Evolutionary conservation across 768 basidiomycete genomes (phyloP).

Genomic region (Tricholomella constricta): DNA sequence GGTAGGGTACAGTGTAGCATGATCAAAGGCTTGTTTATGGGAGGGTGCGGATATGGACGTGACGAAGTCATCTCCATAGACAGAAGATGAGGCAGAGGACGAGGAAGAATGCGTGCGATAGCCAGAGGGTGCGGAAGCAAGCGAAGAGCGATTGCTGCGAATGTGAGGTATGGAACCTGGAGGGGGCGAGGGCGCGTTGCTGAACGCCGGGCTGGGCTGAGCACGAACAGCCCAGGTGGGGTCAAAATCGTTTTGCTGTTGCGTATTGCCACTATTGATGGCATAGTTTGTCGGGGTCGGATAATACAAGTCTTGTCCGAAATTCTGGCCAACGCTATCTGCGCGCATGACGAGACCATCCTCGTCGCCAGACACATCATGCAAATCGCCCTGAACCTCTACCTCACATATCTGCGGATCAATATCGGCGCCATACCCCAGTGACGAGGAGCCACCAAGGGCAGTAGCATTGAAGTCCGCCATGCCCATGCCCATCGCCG

Average conservation of each 20-base stretch:
- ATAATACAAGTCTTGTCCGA: conserved; percentile 21
- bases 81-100: conserved; percentile 32
- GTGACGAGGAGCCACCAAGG: conserved; percentile 15
- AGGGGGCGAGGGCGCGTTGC: conserved; percentile 41
- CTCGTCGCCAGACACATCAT: conserved; percentile 55
- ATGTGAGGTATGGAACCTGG: conserved; percentile 26
- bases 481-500: conserved; percentile 30
- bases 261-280: not conserved
- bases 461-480: conserved; percentile 11
- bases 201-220: conserved; percentile 43
- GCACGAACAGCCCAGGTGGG: conserved; percentile 42
- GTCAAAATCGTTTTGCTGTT: conserved; percentile 8
- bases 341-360: conserved; percentile 48
- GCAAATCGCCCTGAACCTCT: conserved; percentile 56
- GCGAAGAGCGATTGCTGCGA: conserved; percentile 28
- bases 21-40: conserved; percentile 68
- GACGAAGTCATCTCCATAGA: conserved; percentile 39
- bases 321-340: conserved; percentile 27
- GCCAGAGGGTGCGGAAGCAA: conserved; percentile 27
- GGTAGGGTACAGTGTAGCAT: conserved; percentile 50
- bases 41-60: conserved; percentile 68
- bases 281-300: not conserved
- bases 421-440: conserved; percentile 27
- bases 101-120: conserved; percentile 31
- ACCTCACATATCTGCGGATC: conserved; percentile 61